Evolutionary conservation across 2,329 filamentous ascomycete species (phyloP).

Genomic region (Onygenales sp.): DNA sequence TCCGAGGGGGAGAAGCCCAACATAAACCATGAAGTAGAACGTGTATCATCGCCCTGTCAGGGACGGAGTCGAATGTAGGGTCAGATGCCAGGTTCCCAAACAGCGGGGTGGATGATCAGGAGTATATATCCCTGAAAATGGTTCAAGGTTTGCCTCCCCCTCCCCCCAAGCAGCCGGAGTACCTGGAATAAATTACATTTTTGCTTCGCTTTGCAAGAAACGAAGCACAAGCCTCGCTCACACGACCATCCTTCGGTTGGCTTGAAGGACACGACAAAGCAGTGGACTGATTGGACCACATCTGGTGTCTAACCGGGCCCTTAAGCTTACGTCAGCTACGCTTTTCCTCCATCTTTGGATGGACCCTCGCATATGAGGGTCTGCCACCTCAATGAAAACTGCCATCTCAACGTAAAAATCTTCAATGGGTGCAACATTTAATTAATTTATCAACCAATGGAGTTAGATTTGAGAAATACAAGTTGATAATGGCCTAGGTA

Average conservation of each 20-base stretch:
- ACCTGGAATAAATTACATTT: background rate
- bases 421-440: no score
- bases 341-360: no score
- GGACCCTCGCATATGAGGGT: no score
- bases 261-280: background rate
- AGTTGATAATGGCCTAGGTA: no score
- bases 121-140: background rate
- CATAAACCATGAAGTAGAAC: background rate
- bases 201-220: background rate
- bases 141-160: background rate
- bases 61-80: background rate
- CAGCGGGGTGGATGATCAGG: background rate
- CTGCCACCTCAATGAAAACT: no score
- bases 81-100: background rate
- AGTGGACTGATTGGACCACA: conserved; percentile 3
- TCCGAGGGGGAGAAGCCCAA: conserved; percentile 1
- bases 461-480: no score
- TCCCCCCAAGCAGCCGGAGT: background rate
- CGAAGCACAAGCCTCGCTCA: background rate
- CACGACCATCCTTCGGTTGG: background rate
- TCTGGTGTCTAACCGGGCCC: background rate
- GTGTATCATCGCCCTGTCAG: background rate
- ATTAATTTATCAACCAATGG: no score
- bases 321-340: no score
- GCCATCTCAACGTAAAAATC: no score